Base-by-base conservation (phyloP, 257 asterid genomes). In the Solanum pinnatisectum region DNA sequence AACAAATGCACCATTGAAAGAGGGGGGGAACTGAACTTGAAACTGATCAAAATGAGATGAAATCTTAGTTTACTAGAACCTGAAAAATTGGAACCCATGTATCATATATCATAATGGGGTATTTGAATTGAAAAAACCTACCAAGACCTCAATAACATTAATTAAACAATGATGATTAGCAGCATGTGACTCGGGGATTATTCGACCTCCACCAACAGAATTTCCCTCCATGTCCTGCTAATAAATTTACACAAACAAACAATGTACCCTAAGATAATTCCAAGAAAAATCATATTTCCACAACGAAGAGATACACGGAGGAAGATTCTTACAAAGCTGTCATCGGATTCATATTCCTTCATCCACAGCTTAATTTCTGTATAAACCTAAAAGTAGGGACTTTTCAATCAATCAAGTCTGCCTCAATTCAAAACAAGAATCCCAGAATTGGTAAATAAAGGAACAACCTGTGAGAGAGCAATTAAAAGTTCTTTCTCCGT, bases 401-500 rank as follows among this genome's bases (percentile, higher is more conserved):
- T 16, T 10, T 5, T 33, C 44, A 74, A 79, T 22, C 63, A 85
- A 65, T 68, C n/a, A 87, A 36, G 37, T 36, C 39, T 9, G 15
- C 22, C 83, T 42, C 39, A 40, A 77, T 79, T 70, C 67, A 79
- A 42, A 4, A 39, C 18, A 76, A 42, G 23, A 79, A 78, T 13
- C n/a, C 63, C 37, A 12, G 13, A 25, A 40, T 25, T 39, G 60
- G 39, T 25, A 30, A 25, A 73, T 33, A 65, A 37, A 56, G 78
- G 27, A 46, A 46, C 27, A 81, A 90, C 99, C 95, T 94, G 91
- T 39, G 98, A 97, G 49, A 97, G 95, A 83, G 94, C 90, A 70
- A 95, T 90, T 87, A 96, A 93, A 59, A 96, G 91, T 25, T 90
- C 87, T 52, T 90, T 94, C 79, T 90, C 96, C 56, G 68, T 87